These are phyloP conservation scores for Leccinum truebloodii DNA, from an alignment of 768 basidiomycete genomes.

Conservation along the genomic window DNA sequence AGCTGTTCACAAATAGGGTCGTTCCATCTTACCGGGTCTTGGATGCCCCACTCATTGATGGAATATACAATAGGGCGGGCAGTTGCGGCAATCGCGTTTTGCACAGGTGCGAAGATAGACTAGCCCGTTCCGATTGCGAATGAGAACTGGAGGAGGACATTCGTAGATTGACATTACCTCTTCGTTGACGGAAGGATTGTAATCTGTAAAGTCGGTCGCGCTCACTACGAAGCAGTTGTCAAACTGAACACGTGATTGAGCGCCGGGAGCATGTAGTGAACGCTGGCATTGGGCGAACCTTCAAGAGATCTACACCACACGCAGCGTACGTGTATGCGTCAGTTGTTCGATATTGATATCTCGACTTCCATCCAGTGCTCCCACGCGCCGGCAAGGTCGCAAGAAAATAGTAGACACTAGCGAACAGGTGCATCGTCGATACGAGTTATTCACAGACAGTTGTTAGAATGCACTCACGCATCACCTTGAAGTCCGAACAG, in stretches of 20 bases:
- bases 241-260: not conserved
- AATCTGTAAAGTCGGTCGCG: constrained; percentile 3
- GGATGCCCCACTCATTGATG: constrained; percentile 51
- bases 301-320: constrained; percentile 15
- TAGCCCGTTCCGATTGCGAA: not conserved
- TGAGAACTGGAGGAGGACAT: not conserved
- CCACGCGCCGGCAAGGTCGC: constrained; percentile 1
- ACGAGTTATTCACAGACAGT: not conserved
- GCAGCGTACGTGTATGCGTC: constrained; percentile 9
- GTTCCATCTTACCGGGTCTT: constrained; percentile 51
- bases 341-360: constrained; percentile 5
- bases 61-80: constrained; percentile 42
- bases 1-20: constrained; percentile 47
- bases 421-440: not conserved
- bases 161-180: constrained; percentile 1
- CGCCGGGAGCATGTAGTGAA: not conserved
- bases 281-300: constrained; percentile 2
- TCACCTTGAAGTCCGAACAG: too few species aligned
- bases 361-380: constrained; percentile 10
- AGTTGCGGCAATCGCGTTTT: constrained; percentile 5
- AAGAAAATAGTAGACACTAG: constrained; percentile 3
- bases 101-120: constrained; percentile 6
- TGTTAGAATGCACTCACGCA: too few species aligned
- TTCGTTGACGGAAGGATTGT: constrained; percentile 3
- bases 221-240: constrained; percentile 13